A percentile compares a stretch with the other conserved stretches of the same genome.
Conservation (phyloP, 2,329 filamentous ascomycete genomes). For the Exserohilum rostratum region DNA sequence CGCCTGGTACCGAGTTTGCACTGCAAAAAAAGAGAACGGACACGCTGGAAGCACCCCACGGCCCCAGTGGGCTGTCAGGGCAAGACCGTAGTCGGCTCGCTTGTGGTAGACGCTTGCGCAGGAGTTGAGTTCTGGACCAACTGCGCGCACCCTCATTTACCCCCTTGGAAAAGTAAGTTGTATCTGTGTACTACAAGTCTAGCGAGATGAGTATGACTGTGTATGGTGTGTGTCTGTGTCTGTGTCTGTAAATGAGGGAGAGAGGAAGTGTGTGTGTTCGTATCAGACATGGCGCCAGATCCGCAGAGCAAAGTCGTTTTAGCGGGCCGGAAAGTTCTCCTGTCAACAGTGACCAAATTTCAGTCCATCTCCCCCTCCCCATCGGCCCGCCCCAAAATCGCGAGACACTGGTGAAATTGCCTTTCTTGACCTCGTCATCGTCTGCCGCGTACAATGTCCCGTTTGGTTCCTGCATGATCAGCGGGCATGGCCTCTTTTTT, state of each 20-base stretch:
- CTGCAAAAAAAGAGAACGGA: background rate
- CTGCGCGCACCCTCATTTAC: background rate
- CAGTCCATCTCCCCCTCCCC: background rate
- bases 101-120: background rate
- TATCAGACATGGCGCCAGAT: background rate
- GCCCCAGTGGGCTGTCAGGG: background rate
- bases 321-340: background rate
- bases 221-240: no score
- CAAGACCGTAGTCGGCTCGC: background rate
- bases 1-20: constrained; percentile 2
- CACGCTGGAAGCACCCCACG: background rate
- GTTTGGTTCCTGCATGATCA: constrained; percentile 4
- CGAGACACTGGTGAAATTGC: background rate
- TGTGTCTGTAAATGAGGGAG: no score
- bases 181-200: background rate
- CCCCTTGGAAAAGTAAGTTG: background rate
- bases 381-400: background rate
- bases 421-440: background rate
- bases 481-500: background rate
- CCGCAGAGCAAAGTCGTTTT: background rate
- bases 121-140: background rate
- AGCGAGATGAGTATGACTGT: background rate
- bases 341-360: background rate
- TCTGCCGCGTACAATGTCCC: background rate
- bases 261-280: no score